Conservation (phyloP, 2,329 filamentous ascomycete species). For the Dendrostoma leiphaemia region DNA sequence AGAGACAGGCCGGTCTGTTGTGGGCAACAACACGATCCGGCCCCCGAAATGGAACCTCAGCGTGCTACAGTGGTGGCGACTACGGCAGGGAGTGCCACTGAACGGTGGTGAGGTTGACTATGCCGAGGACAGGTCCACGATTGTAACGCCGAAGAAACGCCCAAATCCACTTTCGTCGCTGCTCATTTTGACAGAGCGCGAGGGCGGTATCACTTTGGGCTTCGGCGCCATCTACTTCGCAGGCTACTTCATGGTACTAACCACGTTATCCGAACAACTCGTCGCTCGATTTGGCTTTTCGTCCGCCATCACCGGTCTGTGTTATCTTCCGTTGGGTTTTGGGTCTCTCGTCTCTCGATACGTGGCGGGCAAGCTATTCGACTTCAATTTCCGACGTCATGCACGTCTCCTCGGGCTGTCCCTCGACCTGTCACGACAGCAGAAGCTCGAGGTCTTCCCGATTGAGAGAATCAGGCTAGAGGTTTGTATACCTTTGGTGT, state of each 20-base stretch:
- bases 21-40: constrained; percentile 50
- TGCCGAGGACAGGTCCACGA: not conserved
- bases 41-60: constrained; percentile 25
- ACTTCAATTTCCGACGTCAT: constrained; percentile 22
- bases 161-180: constrained; percentile 26
- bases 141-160: constrained; percentile 14
- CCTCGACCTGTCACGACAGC: constrained; percentile 20
- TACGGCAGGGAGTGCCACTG: not conserved
- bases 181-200: constrained; percentile 24
- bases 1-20: constrained; percentile 47
- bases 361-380: constrained; percentile 20
- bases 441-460: constrained; percentile 20
- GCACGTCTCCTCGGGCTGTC: constrained; percentile 15
- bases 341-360: constrained; percentile 20
- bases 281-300: constrained; percentile 19
- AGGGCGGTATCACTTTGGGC: constrained; percentile 25
- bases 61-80: constrained; percentile 7
- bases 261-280: constrained; percentile 24
- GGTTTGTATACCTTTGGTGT: constrained; percentile 22
- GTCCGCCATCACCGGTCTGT: constrained; percentile 19
- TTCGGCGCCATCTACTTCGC: constrained; percentile 24
- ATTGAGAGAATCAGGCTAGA: constrained; percentile 23
- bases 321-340: constrained; percentile 21
- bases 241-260: constrained; percentile 27
- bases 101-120: constrained; percentile 1